phyloP scores from a whole-genome alignment of 164 flowering plant genomes.

The Berberis thunbergii region DNA sequence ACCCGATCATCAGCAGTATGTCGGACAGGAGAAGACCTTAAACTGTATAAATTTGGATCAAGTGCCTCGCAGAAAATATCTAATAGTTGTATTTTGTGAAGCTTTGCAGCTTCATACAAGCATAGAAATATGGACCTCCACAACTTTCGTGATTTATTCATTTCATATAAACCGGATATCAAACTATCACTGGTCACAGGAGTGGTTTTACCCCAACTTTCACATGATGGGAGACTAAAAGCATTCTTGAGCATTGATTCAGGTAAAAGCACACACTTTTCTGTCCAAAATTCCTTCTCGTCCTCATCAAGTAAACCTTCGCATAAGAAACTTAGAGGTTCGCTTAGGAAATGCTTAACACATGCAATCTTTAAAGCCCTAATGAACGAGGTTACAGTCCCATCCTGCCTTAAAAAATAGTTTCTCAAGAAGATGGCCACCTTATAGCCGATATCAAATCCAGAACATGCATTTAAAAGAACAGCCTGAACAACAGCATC shows the following conservation, averaged over 20 bases:
- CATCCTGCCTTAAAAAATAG: slow-evolving; percentile 77
- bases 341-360: slow-evolving; percentile 50
- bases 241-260: slow-evolving; percentile 36
- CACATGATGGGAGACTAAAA: slow-evolving; percentile 40
- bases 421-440: slow-evolving; percentile 69
- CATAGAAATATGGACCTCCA: slow-evolving; percentile 67
- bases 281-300: slow-evolving; percentile 25
- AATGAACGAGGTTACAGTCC: slow-evolving; percentile 72
- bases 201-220: slow-evolving; percentile 24
- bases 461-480: slow-evolving; percentile 42
- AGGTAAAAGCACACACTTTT: slow-evolving; percentile 20
- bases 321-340: slow-evolving; percentile 55
- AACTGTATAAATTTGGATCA: slow-evolving; percentile 37
- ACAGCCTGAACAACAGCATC: slow-evolving; percentile 68
- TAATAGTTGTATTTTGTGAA: slow-evolving; percentile 38
- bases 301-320: slow-evolving; percentile 30
- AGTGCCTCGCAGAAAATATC: slow-evolving; percentile 74
- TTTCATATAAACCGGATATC: slow-evolving; percentile 35
- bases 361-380: slow-evolving; percentile 89
- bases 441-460: slow-evolving; percentile 56
- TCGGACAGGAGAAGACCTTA: slow-evolving; percentile 18
- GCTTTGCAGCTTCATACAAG: slow-evolving; percentile 65
- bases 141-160: slow-evolving; percentile 33
- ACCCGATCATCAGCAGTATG: slow-evolving; percentile 9
- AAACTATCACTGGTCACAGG: slow-evolving; percentile 23